Evolutionary conservation across 371 early-diverging fungal species (phyloP).

Genomic region (Syncephalis fuscata): DNA sequence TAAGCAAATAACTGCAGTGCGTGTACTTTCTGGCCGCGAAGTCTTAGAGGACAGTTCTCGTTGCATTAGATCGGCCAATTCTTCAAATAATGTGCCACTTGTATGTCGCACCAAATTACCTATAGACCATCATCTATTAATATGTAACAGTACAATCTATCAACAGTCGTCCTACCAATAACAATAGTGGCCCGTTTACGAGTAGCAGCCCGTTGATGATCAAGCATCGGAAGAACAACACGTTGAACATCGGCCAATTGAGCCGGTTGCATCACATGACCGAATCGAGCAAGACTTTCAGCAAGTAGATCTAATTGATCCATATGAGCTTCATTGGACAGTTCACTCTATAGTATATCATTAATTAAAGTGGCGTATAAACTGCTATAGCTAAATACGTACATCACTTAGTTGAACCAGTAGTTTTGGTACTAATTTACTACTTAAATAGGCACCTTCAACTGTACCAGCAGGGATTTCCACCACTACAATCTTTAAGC

Average conservation of each 20-base stretch:
- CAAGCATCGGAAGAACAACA: conserved; percentile 43
- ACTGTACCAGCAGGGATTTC: conserved; percentile 20
- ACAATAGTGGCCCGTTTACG: conserved; percentile 69
- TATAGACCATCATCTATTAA: conserved; percentile 1
- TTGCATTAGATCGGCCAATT: conserved; percentile 11
- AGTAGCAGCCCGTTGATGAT: conserved; percentile 57
- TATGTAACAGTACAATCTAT: background rate
- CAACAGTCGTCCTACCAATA: conserved; percentile 23
- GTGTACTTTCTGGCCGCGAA: too few relatives aligned
- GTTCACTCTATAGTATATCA: background rate
- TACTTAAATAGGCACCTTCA: too few relatives aligned
- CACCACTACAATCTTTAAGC: conserved; percentile 60
- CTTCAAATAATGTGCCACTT: conserved; percentile 51
- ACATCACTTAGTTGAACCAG: too few relatives aligned
- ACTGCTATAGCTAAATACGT: too few relatives aligned
- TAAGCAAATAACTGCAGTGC: too few relatives aligned
- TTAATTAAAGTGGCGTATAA: background rate
- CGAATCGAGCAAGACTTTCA: conserved; percentile 63
- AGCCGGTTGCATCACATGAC: conserved; percentile 25
- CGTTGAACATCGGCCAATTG: conserved; percentile 30
- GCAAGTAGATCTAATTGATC: conserved; percentile 74
- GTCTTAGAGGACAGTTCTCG: too few relatives aligned
- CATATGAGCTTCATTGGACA: conserved; percentile 46
- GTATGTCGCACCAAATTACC: conserved; percentile 45
- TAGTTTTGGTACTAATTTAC: too few relatives aligned